phyloP scores from a whole-genome alignment of 2,329 filamentous ascomycete species.

The Aspergillus jensenii region DNA sequence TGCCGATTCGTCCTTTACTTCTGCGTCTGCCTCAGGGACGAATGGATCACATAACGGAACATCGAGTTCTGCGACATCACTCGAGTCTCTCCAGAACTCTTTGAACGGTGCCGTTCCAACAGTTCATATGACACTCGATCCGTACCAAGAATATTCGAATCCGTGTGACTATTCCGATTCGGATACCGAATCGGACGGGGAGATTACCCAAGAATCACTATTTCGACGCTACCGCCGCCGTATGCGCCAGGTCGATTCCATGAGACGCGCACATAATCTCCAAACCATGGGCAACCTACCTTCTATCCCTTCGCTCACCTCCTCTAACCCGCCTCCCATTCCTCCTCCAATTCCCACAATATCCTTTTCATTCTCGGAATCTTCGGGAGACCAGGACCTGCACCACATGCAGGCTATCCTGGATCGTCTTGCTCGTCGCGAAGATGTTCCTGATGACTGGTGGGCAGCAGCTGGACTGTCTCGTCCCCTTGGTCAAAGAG shows the following conservation, averaged over 20 bases:
- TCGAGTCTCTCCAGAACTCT: conserved; percentile 41
- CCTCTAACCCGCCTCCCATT: neutral
- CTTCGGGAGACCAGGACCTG: conserved; percentile 41
- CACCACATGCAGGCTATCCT: conserved; percentile 72
- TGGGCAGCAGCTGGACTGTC: conserved; percentile 71
- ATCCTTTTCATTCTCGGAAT: conserved; percentile 31
- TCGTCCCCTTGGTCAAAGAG: conserved; percentile 48
- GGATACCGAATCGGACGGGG: conserved; percentile 33
- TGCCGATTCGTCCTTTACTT: conserved; percentile 78
- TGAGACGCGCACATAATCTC: conserved; percentile 25
- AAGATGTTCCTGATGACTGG: conserved; percentile 80
- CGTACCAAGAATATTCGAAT: conserved; percentile 35
- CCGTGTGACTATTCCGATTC: conserved; percentile 41
- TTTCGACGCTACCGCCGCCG: conserved; percentile 21
- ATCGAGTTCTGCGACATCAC: conserved; percentile 40
- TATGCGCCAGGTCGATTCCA: conserved; percentile 18
- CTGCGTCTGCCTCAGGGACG: conserved; percentile 39
- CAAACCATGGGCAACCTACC: conserved; percentile 34
- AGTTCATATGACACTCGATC: conserved; percentile 32
- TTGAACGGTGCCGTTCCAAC: conserved; percentile 20
- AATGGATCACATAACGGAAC: conserved; percentile 25
- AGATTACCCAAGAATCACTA: conserved; percentile 20
- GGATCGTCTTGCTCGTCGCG: conserved; percentile 65
- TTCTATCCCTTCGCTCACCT: conserved; percentile 13
- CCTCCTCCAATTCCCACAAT: conserved; percentile 35